Evolutionary conservation across 1,284 basidiomycete genomes (phyloP).

Genomic region (Ustilago crameri): DNA sequence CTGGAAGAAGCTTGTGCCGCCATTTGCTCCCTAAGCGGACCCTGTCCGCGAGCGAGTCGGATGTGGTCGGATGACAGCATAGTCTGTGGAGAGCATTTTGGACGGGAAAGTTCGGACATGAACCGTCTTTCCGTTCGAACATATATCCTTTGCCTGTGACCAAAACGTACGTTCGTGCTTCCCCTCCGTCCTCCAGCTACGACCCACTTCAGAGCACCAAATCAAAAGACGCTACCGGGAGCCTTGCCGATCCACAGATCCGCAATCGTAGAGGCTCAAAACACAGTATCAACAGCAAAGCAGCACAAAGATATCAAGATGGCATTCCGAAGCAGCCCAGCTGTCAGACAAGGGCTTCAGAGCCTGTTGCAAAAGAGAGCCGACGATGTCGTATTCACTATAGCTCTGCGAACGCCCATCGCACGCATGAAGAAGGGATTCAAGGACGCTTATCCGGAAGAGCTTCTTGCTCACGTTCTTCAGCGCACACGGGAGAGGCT

Average conservation of each 20-base stretch:
- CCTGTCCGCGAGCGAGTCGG: constrained; percentile 14
- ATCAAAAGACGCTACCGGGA: too few species aligned
- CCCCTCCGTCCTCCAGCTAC: too few species aligned
- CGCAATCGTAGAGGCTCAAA: too few species aligned
- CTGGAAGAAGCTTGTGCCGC: constrained; percentile 21
- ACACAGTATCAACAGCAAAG: background rate
- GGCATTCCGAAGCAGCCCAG: constrained; percentile 48
- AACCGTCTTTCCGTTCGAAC: too few species aligned
- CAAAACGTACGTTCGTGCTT: too few species aligned
- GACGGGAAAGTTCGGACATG: too few species aligned
- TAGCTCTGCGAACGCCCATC: constrained; percentile 68
- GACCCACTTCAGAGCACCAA: too few species aligned
- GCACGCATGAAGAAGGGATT: constrained; percentile 66
- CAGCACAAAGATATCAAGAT: constrained; percentile 14
- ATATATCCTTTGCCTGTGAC: too few species aligned
- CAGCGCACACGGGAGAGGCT: constrained; percentile 61
- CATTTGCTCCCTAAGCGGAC: constrained; percentile 2
- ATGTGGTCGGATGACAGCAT: background rate
- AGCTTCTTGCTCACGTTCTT: constrained; percentile 67
- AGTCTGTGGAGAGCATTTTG: background rate
- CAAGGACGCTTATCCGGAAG: constrained; percentile 67
- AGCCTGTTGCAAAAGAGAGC: constrained; percentile 58
- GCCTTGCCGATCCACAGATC: too few species aligned
- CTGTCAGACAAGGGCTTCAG: constrained; percentile 45
- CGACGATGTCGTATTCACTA: constrained; percentile 66